These are phyloP conservation scores for Kuraishia cidri DNA, from an alignment of 805 yeast genomes.

Conservation along the genomic window DNA sequence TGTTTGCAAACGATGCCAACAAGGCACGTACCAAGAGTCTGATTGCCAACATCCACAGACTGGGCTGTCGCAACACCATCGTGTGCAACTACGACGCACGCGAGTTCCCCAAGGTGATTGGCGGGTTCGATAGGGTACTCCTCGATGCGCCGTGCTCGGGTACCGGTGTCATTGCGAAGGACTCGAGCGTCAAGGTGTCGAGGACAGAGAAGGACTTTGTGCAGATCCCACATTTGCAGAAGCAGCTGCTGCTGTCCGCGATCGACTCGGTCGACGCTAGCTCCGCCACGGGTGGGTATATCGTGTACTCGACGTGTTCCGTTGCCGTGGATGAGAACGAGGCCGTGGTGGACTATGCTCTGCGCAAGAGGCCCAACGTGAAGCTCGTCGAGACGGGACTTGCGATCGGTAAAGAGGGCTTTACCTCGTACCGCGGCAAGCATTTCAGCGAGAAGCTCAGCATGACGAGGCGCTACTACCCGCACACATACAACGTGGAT, in stretches of 20 bases:
- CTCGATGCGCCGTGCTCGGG: conserved; percentile 99
- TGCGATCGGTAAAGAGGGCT: conserved; percentile 93
- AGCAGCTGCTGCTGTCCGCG: conserved; percentile 87
- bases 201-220: conserved; percentile 96
- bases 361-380: conserved; percentile 93
- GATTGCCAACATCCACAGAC: conserved; percentile 94
- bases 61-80: conserved; percentile 93
- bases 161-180: conserved; percentile 98
- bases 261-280: conserved; percentile 95
- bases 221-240: conserved; percentile 94
- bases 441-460: conserved; percentile 70
- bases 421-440: conserved; percentile 89
- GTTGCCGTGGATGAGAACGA: conserved; percentile 98
- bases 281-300: conserved; percentile 85
- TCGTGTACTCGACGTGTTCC: conserved; percentile 97
- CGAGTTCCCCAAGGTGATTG: conserved; percentile 96
- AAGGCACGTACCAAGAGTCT: conserved; percentile 93
- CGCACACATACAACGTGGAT: conserved; percentile 97
- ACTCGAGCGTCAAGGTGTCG: conserved; percentile 85
- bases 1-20: conserved; percentile 95
- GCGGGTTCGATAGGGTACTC: conserved; percentile 92
- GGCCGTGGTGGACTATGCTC: conserved; percentile 96
- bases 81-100: conserved; percentile 98
- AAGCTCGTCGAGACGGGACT: conserved; percentile 88
- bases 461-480: conserved; percentile 91